Percentiles rank a stretch among this genome's conserved stretches.
Conservation (phyloP, 1,284 basidiomycete genomes). For the Moniliella sp. region DNA sequence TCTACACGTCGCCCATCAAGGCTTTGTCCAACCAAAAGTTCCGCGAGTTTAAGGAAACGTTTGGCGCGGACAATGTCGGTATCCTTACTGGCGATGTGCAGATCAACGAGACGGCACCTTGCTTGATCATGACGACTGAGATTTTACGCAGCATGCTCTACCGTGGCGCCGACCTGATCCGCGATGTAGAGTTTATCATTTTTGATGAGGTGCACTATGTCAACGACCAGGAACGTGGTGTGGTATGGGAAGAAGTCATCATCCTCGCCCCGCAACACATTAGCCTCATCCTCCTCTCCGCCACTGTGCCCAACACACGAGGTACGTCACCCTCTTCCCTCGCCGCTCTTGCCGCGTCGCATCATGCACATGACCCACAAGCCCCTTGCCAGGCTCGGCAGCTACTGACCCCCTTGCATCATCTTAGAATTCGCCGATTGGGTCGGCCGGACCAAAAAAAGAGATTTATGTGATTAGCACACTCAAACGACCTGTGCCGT, state of each 20-base stretch:
- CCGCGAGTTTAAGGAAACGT: slow-evolving; percentile 91
- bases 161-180: slow-evolving; percentile 74
- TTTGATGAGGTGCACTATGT: slow-evolving; percentile 99
- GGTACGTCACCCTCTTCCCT: too few species aligned
- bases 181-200: slow-evolving; percentile 96
- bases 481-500: slow-evolving; percentile 77
- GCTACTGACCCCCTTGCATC: too few species aligned
- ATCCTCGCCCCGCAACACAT: slow-evolving; percentile 40
- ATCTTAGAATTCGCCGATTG: slow-evolving; percentile 78
- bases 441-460: slow-evolving; percentile 95
- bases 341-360: too few species aligned
- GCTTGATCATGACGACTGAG: slow-evolving; percentile 74
- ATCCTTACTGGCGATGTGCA: slow-evolving; percentile 97
- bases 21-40: slow-evolving; percentile 97
- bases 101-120: slow-evolving; percentile 92
- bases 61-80: slow-evolving; percentile 72
- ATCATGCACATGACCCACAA: too few species aligned
- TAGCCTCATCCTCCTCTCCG: slow-evolving; percentile 55
- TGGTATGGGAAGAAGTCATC: slow-evolving; percentile 99
- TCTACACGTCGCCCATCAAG: slow-evolving; percentile 97
- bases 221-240: slow-evolving; percentile 97
- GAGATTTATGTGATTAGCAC: slow-evolving; percentile 98
- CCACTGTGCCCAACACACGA: slow-evolving; percentile 90
- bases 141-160: slow-evolving; percentile 76
- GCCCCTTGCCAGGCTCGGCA: too few species aligned